These are phyloP conservation scores for Aspergillus melleus DNA, from an alignment of 2,329 filamentous ascomycete species.

Conservation along the genomic window DNA sequence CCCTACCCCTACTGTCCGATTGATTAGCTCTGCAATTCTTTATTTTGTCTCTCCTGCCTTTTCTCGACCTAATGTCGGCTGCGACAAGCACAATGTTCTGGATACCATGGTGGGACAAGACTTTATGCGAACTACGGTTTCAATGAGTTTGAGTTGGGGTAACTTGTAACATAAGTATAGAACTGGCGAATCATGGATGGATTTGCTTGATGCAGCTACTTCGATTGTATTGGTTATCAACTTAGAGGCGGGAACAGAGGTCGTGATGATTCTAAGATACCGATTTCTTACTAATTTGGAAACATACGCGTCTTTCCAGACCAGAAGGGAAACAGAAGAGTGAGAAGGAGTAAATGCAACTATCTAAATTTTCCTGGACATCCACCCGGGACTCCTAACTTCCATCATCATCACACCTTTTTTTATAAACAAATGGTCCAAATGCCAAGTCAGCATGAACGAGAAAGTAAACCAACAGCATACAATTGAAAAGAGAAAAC, in stretches of 20 bases:
- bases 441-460: neutral
- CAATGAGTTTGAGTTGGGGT: constrained; percentile 10
- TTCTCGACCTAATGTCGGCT: constrained; percentile 1
- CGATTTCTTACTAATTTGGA: neutral
- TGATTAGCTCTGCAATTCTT: neutral
- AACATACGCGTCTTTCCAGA: neutral
- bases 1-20: neutral
- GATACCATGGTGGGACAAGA: neutral
- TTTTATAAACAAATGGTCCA: neutral
- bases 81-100: neutral
- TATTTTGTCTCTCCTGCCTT: neutral
- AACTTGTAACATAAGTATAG: constrained; percentile 18
- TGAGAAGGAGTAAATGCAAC: neutral
- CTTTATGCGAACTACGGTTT: constrained; percentile 12
- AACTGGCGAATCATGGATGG: constrained; percentile 10
- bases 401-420: constrained; percentile 2
- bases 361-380: neutral
- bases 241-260: neutral
- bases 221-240: neutral
- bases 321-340: neutral
- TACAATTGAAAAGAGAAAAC: neutral
- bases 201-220: neutral
- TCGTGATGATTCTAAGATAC: neutral
- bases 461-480: neutral
- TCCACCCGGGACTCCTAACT: neutral